Evolutionary conservation across 495 filamentous ascomycete species (phyloP), one percentile per base, ranked within the genome.

Genomic region (Mytilinidion resinicola): DNA sequence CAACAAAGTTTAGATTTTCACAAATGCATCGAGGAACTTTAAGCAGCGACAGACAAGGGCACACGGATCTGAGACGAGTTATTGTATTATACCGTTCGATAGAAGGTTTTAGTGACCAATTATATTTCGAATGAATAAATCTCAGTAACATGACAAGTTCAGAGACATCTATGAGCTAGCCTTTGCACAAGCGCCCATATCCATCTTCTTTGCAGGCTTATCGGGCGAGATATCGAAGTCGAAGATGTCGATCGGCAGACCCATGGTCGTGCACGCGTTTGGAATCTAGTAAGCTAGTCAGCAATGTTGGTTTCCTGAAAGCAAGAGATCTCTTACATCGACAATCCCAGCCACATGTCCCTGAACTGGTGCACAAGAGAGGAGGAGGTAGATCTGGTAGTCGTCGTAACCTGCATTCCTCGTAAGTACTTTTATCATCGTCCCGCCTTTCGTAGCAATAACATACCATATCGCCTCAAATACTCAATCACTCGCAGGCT

Each of bases 271-370:
- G 69, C 91, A 96, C 0, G 91, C 89, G 70, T 86, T 85, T 1
- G 81, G 84, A 54, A 76, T 73, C 66, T 73, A 49, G 17, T 6
- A 55, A 12, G 6, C 2, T 6, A 30, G n/a, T 33, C 15, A 20
- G 60, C 19, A 60, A 49, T 42, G 47, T 49, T 1, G 15, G n/a
- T 10, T 35, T 35, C 15, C 34, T 30, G n/a, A 52, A 49, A 47
- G 46, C 0, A 51, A 39, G 12, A 14, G 34, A 48, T 14, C 43
- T 53, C 46, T 17, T 55, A 95, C 88, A 72, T 96, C 91, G 35
- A 96, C 91, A 57, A 96, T 82, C 0, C 92, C 91, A n/a, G 89
- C 92, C 56, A 97, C 80, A 72, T 96, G 91, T 2, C 91, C 91
- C 74, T 96, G 89, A 12, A 96, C 78, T 0, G 91, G 91, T 7